Evolutionary conservation across 768 basidiomycete genomes (phyloP).

Genomic region (Trametes gibbosa): DNA sequence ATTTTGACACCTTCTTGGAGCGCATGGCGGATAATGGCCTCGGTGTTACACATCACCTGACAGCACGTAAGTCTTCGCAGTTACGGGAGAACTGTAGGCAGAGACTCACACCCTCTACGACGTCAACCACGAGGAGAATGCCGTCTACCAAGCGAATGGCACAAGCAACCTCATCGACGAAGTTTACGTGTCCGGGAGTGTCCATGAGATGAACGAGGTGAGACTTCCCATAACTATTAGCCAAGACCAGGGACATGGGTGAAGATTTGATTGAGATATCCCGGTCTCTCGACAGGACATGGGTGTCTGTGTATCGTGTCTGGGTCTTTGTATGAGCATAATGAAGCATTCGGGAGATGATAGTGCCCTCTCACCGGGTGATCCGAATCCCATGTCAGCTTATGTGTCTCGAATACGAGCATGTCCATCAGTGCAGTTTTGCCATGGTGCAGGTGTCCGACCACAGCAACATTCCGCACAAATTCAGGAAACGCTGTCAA

Average conservation of each 20-base stretch:
- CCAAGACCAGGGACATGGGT: conserved; percentile 90
- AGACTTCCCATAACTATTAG: conserved; percentile 85
- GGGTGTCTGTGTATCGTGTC: conserved; percentile 96
- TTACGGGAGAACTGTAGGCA: neutral
- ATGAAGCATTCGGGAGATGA: conserved; percentile 11
- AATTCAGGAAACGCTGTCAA: conserved; percentile 91
- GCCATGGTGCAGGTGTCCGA: conserved; percentile 96
- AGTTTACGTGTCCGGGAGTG: conserved; percentile 98
- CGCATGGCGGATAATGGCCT: conserved; percentile 84
- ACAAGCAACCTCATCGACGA: conserved; percentile 95
- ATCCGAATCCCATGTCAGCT: conserved; percentile 91
- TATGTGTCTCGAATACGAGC: conserved; percentile 96
- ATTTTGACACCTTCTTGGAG: conserved; percentile 87
- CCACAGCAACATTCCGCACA: conserved; percentile 94
- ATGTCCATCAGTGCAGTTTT: conserved; percentile 97
- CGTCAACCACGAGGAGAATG: conserved; percentile 91
- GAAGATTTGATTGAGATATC: conserved; percentile 95
- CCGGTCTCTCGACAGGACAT: conserved; percentile 82
- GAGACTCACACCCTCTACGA: conserved; percentile 88
- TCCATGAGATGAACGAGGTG: conserved; percentile 93
- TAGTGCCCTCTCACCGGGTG: conserved; percentile 54
- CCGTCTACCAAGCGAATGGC: conserved; percentile 88
- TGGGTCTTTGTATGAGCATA: conserved; percentile 29
- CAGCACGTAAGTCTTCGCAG: neutral
- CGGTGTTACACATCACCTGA: conserved; percentile 90